phyloP scores from a whole-genome alignment of 2,329 filamentous ascomycete species.

The Arthrinium puccinioides region DNA sequence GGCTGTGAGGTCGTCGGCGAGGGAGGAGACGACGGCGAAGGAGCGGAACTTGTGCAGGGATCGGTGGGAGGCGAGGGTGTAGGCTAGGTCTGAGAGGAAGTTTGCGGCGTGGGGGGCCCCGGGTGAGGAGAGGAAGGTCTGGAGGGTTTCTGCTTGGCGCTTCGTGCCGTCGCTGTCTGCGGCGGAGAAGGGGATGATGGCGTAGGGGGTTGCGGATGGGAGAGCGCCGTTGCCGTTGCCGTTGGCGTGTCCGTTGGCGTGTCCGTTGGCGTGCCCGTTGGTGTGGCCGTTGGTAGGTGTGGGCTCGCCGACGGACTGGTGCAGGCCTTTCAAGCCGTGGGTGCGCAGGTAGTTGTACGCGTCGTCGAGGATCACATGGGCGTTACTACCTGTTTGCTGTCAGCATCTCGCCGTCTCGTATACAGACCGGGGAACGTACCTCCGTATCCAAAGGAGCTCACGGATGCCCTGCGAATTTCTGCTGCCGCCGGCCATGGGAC shows the following conservation, averaged over 20 bases:
- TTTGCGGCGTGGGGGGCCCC: background rate
- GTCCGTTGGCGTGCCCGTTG: background rate
- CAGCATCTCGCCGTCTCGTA: background rate
- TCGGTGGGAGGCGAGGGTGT: background rate
- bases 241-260: background rate
- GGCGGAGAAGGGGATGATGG: constrained; percentile 1
- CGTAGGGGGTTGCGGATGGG: background rate
- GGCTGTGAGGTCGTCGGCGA: background rate
- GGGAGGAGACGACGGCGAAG: background rate
- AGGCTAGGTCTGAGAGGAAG: background rate
- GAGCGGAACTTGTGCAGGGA: constrained; percentile 2
- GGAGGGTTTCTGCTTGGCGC: background rate
- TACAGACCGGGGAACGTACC: constrained; percentile 12
- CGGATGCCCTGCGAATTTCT: constrained; percentile 13
- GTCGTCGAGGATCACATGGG: constrained; percentile 3
- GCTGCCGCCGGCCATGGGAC: constrained; percentile 11
- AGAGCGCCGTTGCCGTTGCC: background rate
- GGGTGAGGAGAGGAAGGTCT: constrained; percentile 1
- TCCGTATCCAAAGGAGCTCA: constrained; percentile 28
- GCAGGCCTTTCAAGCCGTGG: background rate
- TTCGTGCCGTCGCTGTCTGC: background rate
- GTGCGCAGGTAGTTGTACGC: constrained; percentile 2
- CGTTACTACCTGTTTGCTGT: background rate
- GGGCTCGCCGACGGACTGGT: background rate
- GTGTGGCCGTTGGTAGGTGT: background rate